These are phyloP conservation scores for Tremella fuciformis DNA, from an alignment of 768 basidiomycete genomes.

Conservation along the genomic window DNA sequence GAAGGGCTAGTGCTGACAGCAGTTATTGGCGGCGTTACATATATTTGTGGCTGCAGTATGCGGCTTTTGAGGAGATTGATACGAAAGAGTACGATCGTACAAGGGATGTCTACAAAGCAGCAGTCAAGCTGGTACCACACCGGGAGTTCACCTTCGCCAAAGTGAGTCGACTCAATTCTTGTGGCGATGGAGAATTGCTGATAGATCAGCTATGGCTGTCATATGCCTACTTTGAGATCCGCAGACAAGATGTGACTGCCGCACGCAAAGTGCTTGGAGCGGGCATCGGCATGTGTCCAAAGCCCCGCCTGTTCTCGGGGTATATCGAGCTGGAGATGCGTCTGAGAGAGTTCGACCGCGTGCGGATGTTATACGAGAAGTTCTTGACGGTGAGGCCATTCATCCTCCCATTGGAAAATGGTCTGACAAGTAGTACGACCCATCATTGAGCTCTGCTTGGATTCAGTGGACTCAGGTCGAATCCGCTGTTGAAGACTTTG, in stretches of 20 bases:
- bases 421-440: conserved; percentile 64
- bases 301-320: conserved; percentile 84
- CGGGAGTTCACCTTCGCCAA: conserved; percentile 98
- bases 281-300: conserved; percentile 92
- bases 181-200: background rate
- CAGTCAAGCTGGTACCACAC: conserved; percentile 83
- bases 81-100: conserved; percentile 84
- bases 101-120: conserved; percentile 89
- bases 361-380: conserved; percentile 85
- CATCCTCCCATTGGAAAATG: background rate
- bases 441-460: conserved; percentile 89
- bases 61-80: conserved; percentile 93
- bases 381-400: conserved; percentile 71
- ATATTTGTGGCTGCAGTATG: conserved; percentile 83
- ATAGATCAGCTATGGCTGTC: conserved; percentile 68
- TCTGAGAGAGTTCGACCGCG: conserved; percentile 91
- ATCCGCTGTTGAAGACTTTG: conserved; percentile 76
- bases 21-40: conserved; percentile 55
- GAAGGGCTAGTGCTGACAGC: conserved; percentile 1
- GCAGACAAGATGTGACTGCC: conserved; percentile 72
- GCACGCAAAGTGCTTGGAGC: conserved; percentile 86
- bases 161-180: conserved; percentile 22
- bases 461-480: conserved; percentile 94
- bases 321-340: conserved; percentile 59
- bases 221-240: conserved; percentile 87